These are phyloP conservation scores for Penstemon eatonii DNA, from an alignment of 257 asterid genomes.

Conservation along the genomic window DNA sequence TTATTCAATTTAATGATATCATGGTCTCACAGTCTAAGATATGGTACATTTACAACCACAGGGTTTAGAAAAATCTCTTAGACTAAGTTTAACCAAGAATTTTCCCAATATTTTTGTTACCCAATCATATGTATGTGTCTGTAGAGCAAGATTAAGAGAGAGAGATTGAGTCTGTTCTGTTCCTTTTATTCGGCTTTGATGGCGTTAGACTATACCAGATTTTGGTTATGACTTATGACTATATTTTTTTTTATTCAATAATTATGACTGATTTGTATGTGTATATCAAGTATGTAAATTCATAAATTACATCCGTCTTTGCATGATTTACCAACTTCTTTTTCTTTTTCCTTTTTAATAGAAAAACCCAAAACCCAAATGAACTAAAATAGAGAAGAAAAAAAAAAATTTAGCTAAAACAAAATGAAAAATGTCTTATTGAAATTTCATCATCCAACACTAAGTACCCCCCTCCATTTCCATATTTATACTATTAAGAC, in stretches of 20 bases:
- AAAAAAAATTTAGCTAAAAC: constrained; percentile 28
- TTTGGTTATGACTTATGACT: no score
- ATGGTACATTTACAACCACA: no score
- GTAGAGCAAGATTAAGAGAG: constrained; percentile 32
- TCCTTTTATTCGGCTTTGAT: no score
- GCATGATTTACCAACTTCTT: constrained; percentile 83
- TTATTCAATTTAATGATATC: constrained; percentile 25
- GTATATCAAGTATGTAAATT: background rate
- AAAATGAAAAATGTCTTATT: constrained; percentile 35
- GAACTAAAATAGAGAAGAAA: constrained; percentile 23
- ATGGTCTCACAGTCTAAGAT: no score
- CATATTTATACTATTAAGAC: constrained; percentile 34
- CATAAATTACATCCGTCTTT: constrained; percentile 53
- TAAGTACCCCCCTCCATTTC: constrained; percentile 27
- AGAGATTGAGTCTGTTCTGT: constrained; percentile 37
- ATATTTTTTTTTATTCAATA: no score
- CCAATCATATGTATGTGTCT: constrained; percentile 5
- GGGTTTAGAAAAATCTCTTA: no score
- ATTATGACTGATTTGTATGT: background rate
- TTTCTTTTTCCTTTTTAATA: constrained; percentile 7
- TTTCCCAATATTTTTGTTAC: constrained; percentile 15
- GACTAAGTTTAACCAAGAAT: no score
- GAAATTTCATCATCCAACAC: constrained; percentile 37
- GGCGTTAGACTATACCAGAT: constrained; percentile 7
- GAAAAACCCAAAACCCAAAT: constrained; percentile 58